Conservation (phyloP, 257 asterid genomes). For the Lantana camara region DNA sequence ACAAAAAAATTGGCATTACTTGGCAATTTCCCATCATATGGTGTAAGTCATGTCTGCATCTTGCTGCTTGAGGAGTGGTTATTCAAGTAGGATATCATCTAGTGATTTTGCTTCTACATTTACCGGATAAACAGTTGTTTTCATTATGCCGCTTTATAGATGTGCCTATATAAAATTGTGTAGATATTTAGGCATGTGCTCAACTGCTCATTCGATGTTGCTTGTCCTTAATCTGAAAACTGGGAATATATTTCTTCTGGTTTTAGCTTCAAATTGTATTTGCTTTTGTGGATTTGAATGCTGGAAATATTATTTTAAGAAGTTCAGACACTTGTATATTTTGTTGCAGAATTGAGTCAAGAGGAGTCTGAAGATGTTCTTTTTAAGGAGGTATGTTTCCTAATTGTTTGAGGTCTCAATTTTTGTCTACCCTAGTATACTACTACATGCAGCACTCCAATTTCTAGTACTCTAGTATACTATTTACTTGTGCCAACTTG, state of each 20-base stretch:
- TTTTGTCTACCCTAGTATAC: not conserved
- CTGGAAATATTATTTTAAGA: slow-evolving; percentile 8
- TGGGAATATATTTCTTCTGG: slow-evolving; percentile 3
- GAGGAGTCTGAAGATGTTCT: slow-evolving; percentile 93
- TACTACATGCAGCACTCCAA: too few relatives aligned
- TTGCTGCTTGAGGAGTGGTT: slow-evolving; percentile 13
- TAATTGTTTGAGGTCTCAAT: slow-evolving; percentile 17
- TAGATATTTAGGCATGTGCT: slow-evolving; percentile 20
- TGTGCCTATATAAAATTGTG: slow-evolving; percentile 18
- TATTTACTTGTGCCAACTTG: not conserved
- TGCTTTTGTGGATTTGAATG: not conserved
- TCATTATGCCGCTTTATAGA: slow-evolving; percentile 14
- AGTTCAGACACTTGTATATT: slow-evolving; percentile 26
- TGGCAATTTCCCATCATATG: not conserved
- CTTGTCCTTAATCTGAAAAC: slow-evolving; percentile 9
- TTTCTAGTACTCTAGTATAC: not conserved
- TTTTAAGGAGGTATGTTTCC: slow-evolving; percentile 76
- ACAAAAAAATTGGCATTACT: not conserved
- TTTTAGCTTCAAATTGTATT: slow-evolving; percentile 9
- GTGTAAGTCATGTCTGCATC: not conserved
- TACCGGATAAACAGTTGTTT: slow-evolving; percentile 7
- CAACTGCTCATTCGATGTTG: not conserved
- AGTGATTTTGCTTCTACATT: slow-evolving; percentile 17
- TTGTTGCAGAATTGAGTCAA: slow-evolving; percentile 77
- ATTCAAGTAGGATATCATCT: slow-evolving; percentile 14